Percentiles rank a stretch among this genome's conserved stretches.
These are phyloP conservation scores for Emergomyces orientalis DNA, from an alignment of 2,329 filamentous ascomycete species.

Conservation along the genomic window DNA sequence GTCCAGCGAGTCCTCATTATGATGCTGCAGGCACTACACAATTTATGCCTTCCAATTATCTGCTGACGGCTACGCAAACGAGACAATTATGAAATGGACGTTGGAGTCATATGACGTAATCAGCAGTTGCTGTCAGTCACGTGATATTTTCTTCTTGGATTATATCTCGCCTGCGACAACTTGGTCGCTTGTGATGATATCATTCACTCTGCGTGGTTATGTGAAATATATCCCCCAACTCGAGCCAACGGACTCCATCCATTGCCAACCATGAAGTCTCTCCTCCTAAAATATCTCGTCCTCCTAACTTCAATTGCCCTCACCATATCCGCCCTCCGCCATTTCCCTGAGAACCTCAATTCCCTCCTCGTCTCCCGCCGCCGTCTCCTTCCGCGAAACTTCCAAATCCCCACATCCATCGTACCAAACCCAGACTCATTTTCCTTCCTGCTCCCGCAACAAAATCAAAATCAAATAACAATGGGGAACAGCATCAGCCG, in stretches of 20 bases:
- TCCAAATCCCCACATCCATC: background rate
- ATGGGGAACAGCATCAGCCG: constrained; percentile 1
- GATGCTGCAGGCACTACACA: too few relatives aligned
- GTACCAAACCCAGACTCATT: background rate
- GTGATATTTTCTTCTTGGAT: too few relatives aligned
- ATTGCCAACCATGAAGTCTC: background rate
- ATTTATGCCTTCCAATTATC: too few relatives aligned
- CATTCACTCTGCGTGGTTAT: background rate
- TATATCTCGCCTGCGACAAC: background rate
- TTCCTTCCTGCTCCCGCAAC: background rate
- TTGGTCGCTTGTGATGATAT: background rate
- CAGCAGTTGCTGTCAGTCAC: background rate
- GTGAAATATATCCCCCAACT: background rate
- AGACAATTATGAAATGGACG: too few relatives aligned
- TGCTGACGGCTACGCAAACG: too few relatives aligned
- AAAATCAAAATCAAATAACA: background rate
- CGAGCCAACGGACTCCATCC: background rate
- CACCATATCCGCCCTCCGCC: background rate
- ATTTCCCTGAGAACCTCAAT: background rate
- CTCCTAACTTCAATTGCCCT: background rate
- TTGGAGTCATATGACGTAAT: constrained; percentile 1
- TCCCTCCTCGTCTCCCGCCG: background rate
- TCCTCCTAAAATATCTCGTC: background rate
- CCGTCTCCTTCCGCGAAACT: constrained; percentile 3
- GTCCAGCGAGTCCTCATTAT: too few relatives aligned